Conservation (phyloP, 108 stramenopile species). For the Schizochytrium sp. region DNA sequence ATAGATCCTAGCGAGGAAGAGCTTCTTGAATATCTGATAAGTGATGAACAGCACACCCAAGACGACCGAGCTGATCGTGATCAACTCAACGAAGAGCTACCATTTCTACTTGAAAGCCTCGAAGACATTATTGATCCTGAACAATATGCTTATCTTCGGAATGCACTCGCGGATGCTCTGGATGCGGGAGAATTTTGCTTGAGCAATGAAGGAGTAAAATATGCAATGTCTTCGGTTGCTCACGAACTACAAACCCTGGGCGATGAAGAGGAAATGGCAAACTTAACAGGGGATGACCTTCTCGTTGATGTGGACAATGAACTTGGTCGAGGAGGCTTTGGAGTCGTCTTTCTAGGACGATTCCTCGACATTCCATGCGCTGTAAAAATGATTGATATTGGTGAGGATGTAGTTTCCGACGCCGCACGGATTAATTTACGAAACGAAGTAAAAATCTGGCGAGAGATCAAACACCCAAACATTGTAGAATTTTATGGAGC, state of each 20-base stretch:
- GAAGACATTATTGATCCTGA: background rate
- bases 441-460: conserved; percentile 18
- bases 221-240: background rate
- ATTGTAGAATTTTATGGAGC: conserved; percentile 40
- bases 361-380: background rate
- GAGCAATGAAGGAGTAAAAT: background rate
- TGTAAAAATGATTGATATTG: conserved; percentile 5
- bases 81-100: background rate
- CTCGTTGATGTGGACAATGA: conserved; percentile 17
- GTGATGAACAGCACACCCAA: background rate
- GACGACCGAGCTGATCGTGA: background rate
- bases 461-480: conserved; percentile 38
- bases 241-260: background rate
- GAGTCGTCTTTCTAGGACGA: conserved; percentile 2
- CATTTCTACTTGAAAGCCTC: background rate
- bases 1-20: background rate
- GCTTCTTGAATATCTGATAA: background rate
- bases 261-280: conserved; percentile 26
- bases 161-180: conserved; percentile 10
- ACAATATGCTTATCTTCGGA: background rate
- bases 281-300: background rate
- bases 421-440: conserved; percentile 22
- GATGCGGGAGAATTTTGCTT: background rate
- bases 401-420: conserved; percentile 6
- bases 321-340: conserved; percentile 3